phyloP scores from a whole-genome alignment of 73 alveolate species.

The Paramecium biaurelia region DNA sequence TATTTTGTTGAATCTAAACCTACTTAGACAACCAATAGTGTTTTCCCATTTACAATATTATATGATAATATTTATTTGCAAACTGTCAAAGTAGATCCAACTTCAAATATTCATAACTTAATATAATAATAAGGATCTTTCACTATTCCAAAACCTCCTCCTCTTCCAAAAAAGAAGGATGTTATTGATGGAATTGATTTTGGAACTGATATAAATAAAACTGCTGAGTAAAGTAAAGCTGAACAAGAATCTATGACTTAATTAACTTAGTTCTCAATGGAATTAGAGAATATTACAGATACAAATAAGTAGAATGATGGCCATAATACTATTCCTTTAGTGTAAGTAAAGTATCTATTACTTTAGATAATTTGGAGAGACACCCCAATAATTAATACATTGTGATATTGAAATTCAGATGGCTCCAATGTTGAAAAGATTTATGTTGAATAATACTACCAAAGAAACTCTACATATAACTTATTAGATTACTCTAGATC shows the following conservation, averaged over 20 bases:
- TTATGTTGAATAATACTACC: not conserved
- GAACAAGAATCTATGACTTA: not conserved
- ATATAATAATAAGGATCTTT: not conserved
- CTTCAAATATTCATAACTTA: not conserved
- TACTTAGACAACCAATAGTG: not conserved
- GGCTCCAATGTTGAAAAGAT: not conserved
- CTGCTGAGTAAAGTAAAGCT: not conserved
- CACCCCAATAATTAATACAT: not conserved
- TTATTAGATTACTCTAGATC: not conserved
- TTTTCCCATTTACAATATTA: not conserved
- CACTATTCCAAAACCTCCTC: slow-evolving; percentile 47
- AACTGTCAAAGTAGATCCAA: not conserved
- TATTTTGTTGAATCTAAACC: slow-evolving; percentile 14
- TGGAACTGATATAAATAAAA: not conserved
- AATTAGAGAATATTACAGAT: not conserved
- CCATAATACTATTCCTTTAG: not conserved
- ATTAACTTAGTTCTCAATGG: not conserved
- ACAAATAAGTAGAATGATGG: not conserved
- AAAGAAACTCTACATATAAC: not conserved
- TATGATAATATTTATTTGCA: not conserved
- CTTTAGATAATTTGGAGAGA: not conserved
- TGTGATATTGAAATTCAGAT: not conserved
- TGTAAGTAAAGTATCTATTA: not conserved
- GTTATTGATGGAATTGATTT: slow-evolving; percentile 40
- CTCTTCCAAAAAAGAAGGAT: slow-evolving; percentile 26